A percentile compares a stretch with the other conserved stretches of the same genome.
Conservation (phyloP, 306 rosid species). For the Sicyos baderoa region DNA sequence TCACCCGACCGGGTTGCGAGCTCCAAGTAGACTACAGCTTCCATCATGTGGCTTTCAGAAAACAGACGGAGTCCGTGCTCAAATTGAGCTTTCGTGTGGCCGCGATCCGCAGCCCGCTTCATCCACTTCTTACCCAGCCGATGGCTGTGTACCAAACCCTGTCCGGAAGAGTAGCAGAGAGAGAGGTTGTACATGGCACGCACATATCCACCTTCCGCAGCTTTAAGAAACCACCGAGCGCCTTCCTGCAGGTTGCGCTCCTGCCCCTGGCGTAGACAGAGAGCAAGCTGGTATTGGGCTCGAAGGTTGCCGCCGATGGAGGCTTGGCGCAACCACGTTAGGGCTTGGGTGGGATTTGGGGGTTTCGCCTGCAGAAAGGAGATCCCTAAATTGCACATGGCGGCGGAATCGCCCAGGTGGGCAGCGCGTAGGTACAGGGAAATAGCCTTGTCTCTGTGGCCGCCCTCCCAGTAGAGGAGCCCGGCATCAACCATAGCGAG, state of each 20-base stretch:
- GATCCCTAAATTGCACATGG: slow-evolving; percentile 78
- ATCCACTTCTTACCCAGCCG: slow-evolving; percentile 70
- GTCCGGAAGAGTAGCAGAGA: slow-evolving; percentile 66
- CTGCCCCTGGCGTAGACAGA: slow-evolving; percentile 63
- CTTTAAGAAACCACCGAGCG: slow-evolving; percentile 76
- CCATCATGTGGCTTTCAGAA: slow-evolving; percentile 66
- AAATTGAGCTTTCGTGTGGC: slow-evolving; percentile 76
- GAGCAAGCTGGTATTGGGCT: slow-evolving; percentile 87
- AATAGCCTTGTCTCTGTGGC: slow-evolving; percentile 43
- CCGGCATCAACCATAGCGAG: slow-evolving; percentile 92
- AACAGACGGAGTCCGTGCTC: slow-evolving; percentile 77
- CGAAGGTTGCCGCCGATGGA: slow-evolving; percentile 53
- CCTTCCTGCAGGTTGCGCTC: slow-evolving; percentile 54
- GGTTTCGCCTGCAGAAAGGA: slow-evolving; percentile 71
- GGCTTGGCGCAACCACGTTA: slow-evolving; percentile 57
- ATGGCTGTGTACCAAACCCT: slow-evolving; percentile 53
- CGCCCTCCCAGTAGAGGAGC: slow-evolving; percentile 66
- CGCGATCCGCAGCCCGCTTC: slow-evolving; percentile 86
- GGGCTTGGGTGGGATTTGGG: slow-evolving; percentile 56
- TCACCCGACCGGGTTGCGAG: slow-evolving; percentile 75
- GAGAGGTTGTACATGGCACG: slow-evolving; percentile 88
- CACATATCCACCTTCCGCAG: slow-evolving; percentile 76
- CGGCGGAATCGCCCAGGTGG: slow-evolving; percentile 57
- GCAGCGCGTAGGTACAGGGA: slow-evolving; percentile 54
- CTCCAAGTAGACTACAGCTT: slow-evolving; percentile 82